A percentile compares a stretch with the other conserved stretches of the same genome.
Evolutionary conservation across 805 yeast species (phyloP).

Genomic region (Ogataea minuta): DNA sequence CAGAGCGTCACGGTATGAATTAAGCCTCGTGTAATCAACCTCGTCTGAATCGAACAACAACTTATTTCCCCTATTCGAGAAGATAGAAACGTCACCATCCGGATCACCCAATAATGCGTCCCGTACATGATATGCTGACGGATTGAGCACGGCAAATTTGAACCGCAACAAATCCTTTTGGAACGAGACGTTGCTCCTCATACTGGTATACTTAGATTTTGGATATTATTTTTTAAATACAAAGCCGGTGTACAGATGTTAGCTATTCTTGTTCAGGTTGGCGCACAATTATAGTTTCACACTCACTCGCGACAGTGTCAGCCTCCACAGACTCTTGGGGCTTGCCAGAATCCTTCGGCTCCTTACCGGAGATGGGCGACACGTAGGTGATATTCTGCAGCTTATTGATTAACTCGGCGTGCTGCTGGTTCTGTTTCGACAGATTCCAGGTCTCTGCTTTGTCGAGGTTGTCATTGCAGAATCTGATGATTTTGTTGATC

Average conservation of each 20-base stretch:
- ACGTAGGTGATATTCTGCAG: slow-evolving; percentile 28
- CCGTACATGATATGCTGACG: slow-evolving; percentile 10
- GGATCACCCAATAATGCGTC: slow-evolving; percentile 11
- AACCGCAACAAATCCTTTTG: slow-evolving; percentile 28
- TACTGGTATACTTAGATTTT: neutral
- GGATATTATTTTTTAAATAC: slow-evolving; percentile 3
- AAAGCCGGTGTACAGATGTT: slow-evolving; percentile 5
- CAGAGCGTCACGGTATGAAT: slow-evolving; percentile 24
- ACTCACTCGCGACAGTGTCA: slow-evolving; percentile 7
- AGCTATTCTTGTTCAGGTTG: slow-evolving; percentile 1
- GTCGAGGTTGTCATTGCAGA: slow-evolving; percentile 80
- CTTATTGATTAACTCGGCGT: slow-evolving; percentile 26
- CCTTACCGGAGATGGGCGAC: slow-evolving; percentile 8
- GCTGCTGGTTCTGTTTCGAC: slow-evolving; percentile 30
- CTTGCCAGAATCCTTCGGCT: slow-evolving; percentile 5
- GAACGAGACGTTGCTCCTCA: slow-evolving; percentile 14
- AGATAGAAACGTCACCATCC: slow-evolving; percentile 19
- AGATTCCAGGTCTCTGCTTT: slow-evolving; percentile 80
- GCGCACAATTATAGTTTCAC: neutral
- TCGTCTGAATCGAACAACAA: slow-evolving; percentile 24
- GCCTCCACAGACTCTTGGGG: slow-evolving; percentile 4
- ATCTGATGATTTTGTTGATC: slow-evolving; percentile 77
- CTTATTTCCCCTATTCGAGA: slow-evolving; percentile 35
- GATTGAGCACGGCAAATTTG: slow-evolving; percentile 20
- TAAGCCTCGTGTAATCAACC: slow-evolving; percentile 25